phyloP scores from a whole-genome alignment of 768 basidiomycete genomes.

The Hericium alpestre region DNA sequence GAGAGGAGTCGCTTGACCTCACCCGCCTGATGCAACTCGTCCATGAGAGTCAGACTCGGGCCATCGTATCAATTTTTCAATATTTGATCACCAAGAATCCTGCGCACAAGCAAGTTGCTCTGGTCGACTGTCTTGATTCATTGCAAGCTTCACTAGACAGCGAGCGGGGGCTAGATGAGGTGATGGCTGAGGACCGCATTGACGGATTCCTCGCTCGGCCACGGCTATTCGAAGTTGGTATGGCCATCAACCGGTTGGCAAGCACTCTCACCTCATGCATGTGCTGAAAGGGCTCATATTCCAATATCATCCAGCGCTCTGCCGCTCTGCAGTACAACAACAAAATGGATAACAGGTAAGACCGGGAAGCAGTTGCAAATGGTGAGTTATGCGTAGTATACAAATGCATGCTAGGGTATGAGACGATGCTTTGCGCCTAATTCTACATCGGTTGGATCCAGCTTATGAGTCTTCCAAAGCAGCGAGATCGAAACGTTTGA shows the following conservation, averaged over 20 bases:
- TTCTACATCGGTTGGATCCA: not conserved
- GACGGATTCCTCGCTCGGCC: slow-evolving; percentile 12
- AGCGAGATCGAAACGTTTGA: slow-evolving; percentile 45
- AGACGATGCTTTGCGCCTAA: not conserved
- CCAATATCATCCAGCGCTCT: not conserved
- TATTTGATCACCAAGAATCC: not conserved
- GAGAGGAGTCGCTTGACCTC: slow-evolving; percentile 9
- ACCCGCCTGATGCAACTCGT: slow-evolving; percentile 9
- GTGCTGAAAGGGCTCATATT: not conserved
- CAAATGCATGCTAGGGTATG: not conserved
- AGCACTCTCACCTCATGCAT: not conserved
- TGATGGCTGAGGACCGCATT: not conserved
- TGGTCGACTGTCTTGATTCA: not conserved
- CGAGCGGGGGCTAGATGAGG: not conserved
- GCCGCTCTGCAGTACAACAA: not conserved
- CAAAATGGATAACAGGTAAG: not conserved
- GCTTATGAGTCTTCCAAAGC: slow-evolving; percentile 15
- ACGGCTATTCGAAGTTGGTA: slow-evolving; percentile 7
- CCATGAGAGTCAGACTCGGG: slow-evolving; percentile 11
- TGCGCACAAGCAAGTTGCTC: not conserved
- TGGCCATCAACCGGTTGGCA: slow-evolving; percentile 14
- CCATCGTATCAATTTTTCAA: slow-evolving; percentile 7
- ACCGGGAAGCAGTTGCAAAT: not conserved
- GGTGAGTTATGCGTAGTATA: not conserved
- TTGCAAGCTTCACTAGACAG: not conserved